Evolutionary conservation across 2,329 filamentous ascomycete genomes (phyloP), one percentile per base, ranked within the genome.

Genomic region (Leptographium galeiforme): DNA sequence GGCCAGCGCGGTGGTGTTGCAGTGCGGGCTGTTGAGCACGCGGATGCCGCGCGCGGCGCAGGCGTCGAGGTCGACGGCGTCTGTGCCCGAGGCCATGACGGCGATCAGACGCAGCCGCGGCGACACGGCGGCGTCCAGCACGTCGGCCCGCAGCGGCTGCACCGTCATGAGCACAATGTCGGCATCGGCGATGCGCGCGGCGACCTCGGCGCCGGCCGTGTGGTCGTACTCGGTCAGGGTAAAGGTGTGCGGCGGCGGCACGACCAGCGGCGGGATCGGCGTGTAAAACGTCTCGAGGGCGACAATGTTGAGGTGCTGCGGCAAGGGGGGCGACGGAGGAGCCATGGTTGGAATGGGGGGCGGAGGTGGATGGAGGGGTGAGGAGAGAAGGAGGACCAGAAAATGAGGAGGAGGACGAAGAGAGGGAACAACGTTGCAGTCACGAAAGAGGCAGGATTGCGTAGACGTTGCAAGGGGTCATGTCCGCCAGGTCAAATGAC

Each of bases 141-240:
- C 56, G 8, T 50, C 56, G 14, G 62, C 53, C 8, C 59, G 51
- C 32, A 72, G 54, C 10, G 63, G 66, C 5, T 65, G 55, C 0
- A 65, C 57, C 0, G 65, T 68, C 41, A 62, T 60, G 51, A 72
- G 63, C 11, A 67, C 57, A 8, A 73, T 61, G 53, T 67, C 64
- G 36, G 68, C 69, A 51, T 67, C 64, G 8, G 50, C 38, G 39
- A 71, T 63, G 41, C 68, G 60, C 45, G 59, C 60, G 7, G 60
- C 56, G 6, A 67, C 55, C 52, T 67, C 56, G 13, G 58, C 60
- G 2, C 59, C 48, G 6, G 51, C 32, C 14, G 66, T 65, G 25
- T 60, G 54, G 39, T 56, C 40, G 57, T 68, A 64, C 45, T 58
- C 51, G 32, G 56, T 57, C 14, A 68, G 56, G 33, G 61, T 59